Evolutionary conservation across 768 basidiomycete genomes (phyloP).

Genomic region (Pholiota molesta): DNA sequence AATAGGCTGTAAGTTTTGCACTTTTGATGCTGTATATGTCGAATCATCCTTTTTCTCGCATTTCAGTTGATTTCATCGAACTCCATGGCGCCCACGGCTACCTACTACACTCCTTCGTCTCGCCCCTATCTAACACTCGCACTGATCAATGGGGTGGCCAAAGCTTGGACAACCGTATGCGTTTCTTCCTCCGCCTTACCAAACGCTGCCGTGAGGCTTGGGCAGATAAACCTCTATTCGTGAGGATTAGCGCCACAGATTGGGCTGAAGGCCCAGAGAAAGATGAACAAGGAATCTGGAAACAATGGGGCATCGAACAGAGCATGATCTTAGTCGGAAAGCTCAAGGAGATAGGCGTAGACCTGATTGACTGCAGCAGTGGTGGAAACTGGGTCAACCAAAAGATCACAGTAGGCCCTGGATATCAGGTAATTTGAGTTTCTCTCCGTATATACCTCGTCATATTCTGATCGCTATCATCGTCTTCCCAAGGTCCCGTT

Average conservation of each 20-base stretch:
- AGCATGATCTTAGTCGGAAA: constrained; percentile 59
- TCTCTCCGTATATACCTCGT: background rate
- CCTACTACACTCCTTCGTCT: constrained; percentile 68
- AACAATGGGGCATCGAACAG: constrained; percentile 80
- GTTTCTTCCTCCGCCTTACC: constrained; percentile 64
- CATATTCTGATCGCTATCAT: background rate
- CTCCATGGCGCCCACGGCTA: constrained; percentile 75
- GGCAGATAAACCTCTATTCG: constrained; percentile 71
- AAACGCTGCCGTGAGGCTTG: constrained; percentile 56
- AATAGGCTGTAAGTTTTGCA: constrained; percentile 56
- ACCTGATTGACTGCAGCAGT: constrained; percentile 73
- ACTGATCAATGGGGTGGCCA: constrained; percentile 74
- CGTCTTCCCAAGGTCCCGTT: constrained; percentile 55
- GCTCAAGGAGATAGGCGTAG: constrained; percentile 64
- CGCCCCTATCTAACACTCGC: constrained; percentile 75
- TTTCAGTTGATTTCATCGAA: constrained; percentile 69
- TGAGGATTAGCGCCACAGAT: constrained; percentile 67
- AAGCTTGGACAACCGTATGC: constrained; percentile 70
- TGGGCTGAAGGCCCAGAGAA: constrained; percentile 64
- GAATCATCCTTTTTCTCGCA: background rate
- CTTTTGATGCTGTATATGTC: background rate
- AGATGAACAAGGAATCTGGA: constrained; percentile 57
- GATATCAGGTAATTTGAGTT: constrained; percentile 59
- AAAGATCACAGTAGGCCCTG: constrained; percentile 56
- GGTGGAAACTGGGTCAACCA: constrained; percentile 69